A percentile compares a stretch with the other conserved stretches of the same genome.
phyloP scores from a whole-genome alignment of 108 stramenopile species.

The Discostella stelligeroides region DNA sequence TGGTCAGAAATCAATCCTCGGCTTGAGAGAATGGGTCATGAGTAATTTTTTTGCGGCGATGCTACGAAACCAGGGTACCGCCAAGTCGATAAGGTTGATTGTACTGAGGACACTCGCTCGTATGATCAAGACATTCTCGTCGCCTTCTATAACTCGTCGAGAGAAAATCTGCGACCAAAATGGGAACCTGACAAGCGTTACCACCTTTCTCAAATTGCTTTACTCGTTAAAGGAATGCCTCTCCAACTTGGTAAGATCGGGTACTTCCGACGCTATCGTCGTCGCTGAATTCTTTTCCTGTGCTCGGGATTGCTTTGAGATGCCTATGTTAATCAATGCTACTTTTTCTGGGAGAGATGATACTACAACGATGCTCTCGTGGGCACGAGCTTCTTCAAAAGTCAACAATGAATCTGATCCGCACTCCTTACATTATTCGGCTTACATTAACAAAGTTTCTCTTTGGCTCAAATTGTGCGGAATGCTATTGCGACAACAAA shows the following conservation, averaged over 20 bases:
- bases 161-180: constrained; percentile 18
- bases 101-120: constrained; percentile 20
- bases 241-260: constrained; percentile 3
- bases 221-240: constrained; percentile 28
- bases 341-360: background rate
- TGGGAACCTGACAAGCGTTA: constrained; percentile 22
- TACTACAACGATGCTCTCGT: constrained; percentile 2
- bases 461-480: constrained; percentile 26
- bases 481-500: constrained; percentile 8
- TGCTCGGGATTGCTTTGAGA: constrained; percentile 16
- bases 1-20: constrained; percentile 8
- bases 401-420: background rate
- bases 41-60: constrained; percentile 4
- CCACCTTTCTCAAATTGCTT: constrained; percentile 17
- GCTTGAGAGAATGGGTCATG: constrained; percentile 27
- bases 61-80: background rate
- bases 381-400: background rate
- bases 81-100: background rate
- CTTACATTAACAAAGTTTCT: constrained; percentile 22
- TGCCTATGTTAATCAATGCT: background rate
- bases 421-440: background rate
- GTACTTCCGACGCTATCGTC: background rate
- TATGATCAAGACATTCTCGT: constrained; percentile 23
- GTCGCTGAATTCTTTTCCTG: constrained; percentile 23
- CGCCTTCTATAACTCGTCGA: background rate